These are phyloP conservation scores for Sugiyamaella americana DNA, from an alignment of 805 yeast genomes.

Conservation along the genomic window DNA sequence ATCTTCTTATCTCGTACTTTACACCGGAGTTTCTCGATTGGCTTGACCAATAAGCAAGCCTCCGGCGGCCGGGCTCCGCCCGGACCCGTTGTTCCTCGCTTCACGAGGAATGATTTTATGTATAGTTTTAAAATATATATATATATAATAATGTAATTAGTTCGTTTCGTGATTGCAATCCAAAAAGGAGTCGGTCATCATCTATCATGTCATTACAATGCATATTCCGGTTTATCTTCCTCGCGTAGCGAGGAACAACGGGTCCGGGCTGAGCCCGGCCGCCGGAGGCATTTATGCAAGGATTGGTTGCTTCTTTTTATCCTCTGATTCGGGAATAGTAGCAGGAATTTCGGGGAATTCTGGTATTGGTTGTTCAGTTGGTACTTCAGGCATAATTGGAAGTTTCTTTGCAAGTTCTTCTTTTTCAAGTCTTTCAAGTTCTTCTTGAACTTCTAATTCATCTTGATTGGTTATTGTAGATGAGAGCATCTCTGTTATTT, in stretches of 20 bases:
- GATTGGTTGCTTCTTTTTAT: neutral
- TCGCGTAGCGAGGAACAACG: neutral
- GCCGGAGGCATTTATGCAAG: neutral
- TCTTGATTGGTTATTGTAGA: conserved; percentile 33
- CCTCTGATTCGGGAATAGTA: neutral
- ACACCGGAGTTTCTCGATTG: conserved; percentile 95
- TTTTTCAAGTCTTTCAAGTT: conserved; percentile 25
- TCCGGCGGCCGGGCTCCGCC: neutral
- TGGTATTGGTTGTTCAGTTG: neutral
- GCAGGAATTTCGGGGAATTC: neutral
- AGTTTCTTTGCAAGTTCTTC: conserved; percentile 17
- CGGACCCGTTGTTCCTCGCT: neutral
- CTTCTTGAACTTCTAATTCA: conserved; percentile 31
- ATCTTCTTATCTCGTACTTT: conserved; percentile 82
- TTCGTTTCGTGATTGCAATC: too few relatives aligned
- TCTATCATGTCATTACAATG: too few relatives aligned
- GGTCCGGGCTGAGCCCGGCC: neutral
- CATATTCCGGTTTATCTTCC: neutral
- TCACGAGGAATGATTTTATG: too few relatives aligned
- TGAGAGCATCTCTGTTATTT: conserved; percentile 34
- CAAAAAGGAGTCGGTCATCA: too few relatives aligned
- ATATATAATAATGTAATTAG: too few relatives aligned
- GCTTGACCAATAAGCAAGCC: conserved; percentile 37
- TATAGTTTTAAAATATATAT: too few relatives aligned
- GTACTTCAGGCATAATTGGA: conserved; percentile 8